Evolutionary conservation across 768 basidiomycete genomes (phyloP).

Genomic region (Suillus variegatus): DNA sequence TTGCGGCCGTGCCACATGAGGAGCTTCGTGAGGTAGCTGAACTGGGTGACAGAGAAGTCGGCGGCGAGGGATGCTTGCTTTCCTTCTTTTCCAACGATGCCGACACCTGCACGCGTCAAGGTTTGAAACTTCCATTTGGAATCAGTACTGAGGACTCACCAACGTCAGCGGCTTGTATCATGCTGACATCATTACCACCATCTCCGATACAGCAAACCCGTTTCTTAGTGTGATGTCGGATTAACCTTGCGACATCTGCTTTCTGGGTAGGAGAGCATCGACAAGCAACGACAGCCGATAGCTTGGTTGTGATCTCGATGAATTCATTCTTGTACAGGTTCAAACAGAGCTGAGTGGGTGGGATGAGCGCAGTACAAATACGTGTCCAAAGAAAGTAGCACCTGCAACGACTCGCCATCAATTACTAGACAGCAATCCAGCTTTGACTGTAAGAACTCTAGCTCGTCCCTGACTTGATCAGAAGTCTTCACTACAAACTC

Average conservation of each 20-base stretch:
- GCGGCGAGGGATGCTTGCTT: slow-evolving; percentile 99
- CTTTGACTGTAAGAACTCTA: slow-evolving; percentile 93
- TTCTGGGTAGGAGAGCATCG: slow-evolving; percentile 99
- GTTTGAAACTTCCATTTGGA: background rate
- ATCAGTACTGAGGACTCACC: slow-evolving; percentile 55
- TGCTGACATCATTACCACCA: slow-evolving; percentile 98
- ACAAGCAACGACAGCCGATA: slow-evolving; percentile 95
- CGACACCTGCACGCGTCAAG: slow-evolving; percentile 63
- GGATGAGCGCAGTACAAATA: background rate
- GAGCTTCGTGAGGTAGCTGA: slow-evolving; percentile 92
- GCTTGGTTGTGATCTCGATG: slow-evolving; percentile 92
- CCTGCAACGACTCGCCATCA: slow-evolving; percentile 95
- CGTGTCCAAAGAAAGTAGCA: slow-evolving; percentile 31
- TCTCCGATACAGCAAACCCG: slow-evolving; percentile 99
- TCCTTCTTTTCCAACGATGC: slow-evolving; percentile 98
- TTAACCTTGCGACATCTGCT: slow-evolving; percentile 94
- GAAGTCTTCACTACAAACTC: slow-evolving; percentile 72
- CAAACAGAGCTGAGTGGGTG: slow-evolving; percentile 70
- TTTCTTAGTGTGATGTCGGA: slow-evolving; percentile 88
- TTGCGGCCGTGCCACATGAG: slow-evolving; percentile 99
- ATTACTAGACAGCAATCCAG: slow-evolving; percentile 98
- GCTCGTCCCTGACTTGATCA: slow-evolving; percentile 80
- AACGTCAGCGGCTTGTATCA: slow-evolving; percentile 99
- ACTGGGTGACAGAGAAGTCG: slow-evolving; percentile 97
- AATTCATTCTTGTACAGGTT: slow-evolving; percentile 92